Evolutionary conservation across 331 rosid genomes (phyloP), one percentile per base, ranked within the genome.

Genomic region (Malus hybrid): DNA sequence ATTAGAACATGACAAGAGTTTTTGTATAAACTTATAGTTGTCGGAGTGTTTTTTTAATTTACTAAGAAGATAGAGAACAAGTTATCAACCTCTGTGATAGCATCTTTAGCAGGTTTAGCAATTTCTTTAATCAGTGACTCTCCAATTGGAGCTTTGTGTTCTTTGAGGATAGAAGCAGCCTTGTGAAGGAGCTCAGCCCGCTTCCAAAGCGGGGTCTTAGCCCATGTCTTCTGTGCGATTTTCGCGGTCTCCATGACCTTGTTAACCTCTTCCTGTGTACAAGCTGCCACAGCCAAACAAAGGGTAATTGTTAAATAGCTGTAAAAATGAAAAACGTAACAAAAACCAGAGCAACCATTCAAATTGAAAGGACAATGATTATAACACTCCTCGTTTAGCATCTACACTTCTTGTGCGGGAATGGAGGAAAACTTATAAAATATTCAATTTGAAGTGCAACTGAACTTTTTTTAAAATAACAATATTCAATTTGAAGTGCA

Each of bases 151-250:
- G 89, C 90, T 80, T 87, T 94, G 83, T 94, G 93, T 61, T 94
- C 93, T 80, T 92, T 94, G 56, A 94, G 90, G 64, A 94, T 90
- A 52, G 96, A 91, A 75, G 97, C 99, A 33, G 97, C 97, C 80
- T 90, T 94, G 84, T 94, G 99, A 84, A 94, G 97, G 24, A 94
- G 90, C 68, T 94, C 99, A 14, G 99, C 97, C 24, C 99, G 68
- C 85, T 89, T 94, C 99, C 97, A 94, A 1, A 94, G 89, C 24
- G 99, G 99, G 16, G 97, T 94, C 86, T 90, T 94, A 5, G 99
- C 97, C 99, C 97, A 94, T 67, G 80, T 77, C 74, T 94, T 92
- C 72, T 94, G 99, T 32, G 97, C 99, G 6, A 87, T 67, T 80
- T 91, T 92, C 75, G 97, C 91, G 7, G 78, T 80, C 42, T 92